Base-by-base conservation (phyloP, 495 filamentous ascomycete species). In the Penicillium samsonianum region DNA sequence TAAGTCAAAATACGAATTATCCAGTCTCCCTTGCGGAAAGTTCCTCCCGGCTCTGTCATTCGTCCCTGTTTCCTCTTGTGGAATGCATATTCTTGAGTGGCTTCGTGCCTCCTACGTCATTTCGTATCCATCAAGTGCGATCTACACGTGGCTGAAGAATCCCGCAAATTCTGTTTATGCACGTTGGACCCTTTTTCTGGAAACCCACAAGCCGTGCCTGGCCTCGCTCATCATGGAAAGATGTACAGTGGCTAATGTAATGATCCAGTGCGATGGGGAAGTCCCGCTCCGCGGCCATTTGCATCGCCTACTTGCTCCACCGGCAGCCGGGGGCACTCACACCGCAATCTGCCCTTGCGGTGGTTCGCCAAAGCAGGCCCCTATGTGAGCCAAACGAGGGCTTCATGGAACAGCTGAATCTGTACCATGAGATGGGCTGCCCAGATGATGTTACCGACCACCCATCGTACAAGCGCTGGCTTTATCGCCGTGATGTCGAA, bases 241-340 rank as follows among this genome's bases (percentile, higher is more conserved):
- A 54, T 50, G 30, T 38, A 47, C 56, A 30, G 31, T 52, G 31
- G 46, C 67, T 77, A 50, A 76, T 64, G 42, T 53, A 50, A 22
- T 33, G 55, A 54, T 78, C 57, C 72, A 97, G 94, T 81, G 92
- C 91, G 30, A 96, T 96, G 91, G 94, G 94, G 31, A 93, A 92
- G 74, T 96, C 91, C 50, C 90, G 94, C 48, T 97, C 92, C 22
- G 87, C 91, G 59, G 85, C 91, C 43, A 80, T 91, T 61, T 80
- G 91, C 58, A 81, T 94, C 51, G 92, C 95, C 65, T 96, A 91
- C 73, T 77, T 98, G 50, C 87, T 96, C 66, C 85, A 87, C 75
- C 82, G 43, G 46, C 84, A 71, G 52, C 77, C 62, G 65, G 72
- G 67, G 26, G 67, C 67, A 20, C 77, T 87, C 55, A 83, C 78